Conservation (phyloP, 1,284 basidiomycete species). For the Austropuccinia psidii region DNA sequence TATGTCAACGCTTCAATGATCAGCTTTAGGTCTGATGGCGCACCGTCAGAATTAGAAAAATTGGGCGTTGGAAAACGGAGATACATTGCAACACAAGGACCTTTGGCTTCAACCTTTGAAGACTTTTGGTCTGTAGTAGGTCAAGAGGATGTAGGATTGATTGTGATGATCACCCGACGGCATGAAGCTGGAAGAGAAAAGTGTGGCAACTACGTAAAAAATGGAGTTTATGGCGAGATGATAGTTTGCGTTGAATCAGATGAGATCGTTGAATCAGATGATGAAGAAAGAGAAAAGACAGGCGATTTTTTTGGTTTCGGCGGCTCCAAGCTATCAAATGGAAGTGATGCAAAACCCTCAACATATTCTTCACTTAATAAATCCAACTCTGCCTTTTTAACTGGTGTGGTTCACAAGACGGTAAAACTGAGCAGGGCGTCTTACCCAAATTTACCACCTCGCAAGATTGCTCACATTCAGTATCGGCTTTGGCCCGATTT, state of each 20-base stretch:
- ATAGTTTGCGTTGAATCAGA: constrained; percentile 39
- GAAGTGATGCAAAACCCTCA: background rate
- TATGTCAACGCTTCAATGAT: constrained; percentile 91
- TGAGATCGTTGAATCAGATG: constrained; percentile 41
- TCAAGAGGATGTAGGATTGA: constrained; percentile 53
- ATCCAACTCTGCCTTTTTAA: too few species aligned
- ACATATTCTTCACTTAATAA: background rate
- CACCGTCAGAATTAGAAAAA: constrained; percentile 22
- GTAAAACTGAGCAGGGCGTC: constrained; percentile 38
- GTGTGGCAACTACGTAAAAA: constrained; percentile 84
- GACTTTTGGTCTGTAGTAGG: constrained; percentile 80
- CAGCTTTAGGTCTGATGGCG: constrained; percentile 54
- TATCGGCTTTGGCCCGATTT: constrained; percentile 89
- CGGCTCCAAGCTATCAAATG: constrained; percentile 33
- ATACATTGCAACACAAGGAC: constrained; percentile 96
- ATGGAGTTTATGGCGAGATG: constrained; percentile 58
- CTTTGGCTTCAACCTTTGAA: constrained; percentile 74
- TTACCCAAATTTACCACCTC: constrained; percentile 22
- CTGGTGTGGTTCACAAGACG: constrained; percentile 39
- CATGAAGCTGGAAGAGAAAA: constrained; percentile 80
- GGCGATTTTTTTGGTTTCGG: constrained; percentile 45
- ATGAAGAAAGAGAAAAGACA: constrained; percentile 41
- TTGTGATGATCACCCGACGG: constrained; percentile 81
- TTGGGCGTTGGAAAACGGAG: constrained; percentile 54
- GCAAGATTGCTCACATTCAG: constrained; percentile 64